Conservation (phyloP, 345 rosid species). For the Adansonia digitata region DNA sequence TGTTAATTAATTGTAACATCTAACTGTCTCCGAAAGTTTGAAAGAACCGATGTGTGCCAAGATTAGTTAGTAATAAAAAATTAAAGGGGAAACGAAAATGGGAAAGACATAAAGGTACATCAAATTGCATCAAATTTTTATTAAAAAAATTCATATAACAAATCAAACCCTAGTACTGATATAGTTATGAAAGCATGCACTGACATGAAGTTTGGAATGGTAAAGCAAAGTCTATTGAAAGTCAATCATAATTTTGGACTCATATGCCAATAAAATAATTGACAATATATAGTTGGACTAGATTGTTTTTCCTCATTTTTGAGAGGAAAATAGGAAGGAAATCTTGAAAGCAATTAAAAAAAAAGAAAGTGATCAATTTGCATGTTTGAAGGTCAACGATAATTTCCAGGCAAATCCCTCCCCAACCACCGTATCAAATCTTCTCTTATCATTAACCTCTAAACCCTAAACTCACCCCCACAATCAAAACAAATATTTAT, state of each 20-base stretch:
- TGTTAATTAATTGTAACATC: too few species aligned
- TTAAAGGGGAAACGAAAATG: too few species aligned
- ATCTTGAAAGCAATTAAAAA: not conserved
- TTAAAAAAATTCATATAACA: not conserved
- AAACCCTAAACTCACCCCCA: conserved; percentile 21
- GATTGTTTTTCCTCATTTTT: not conserved
- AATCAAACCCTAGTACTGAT: not conserved
- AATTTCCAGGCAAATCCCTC: conserved; percentile 38
- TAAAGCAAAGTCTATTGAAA: not conserved
- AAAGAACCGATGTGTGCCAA: too few species aligned
- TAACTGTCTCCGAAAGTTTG: too few species aligned
- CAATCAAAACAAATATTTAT: conserved; percentile 4
- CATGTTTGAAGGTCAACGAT: conserved; percentile 23
- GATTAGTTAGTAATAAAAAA: too few species aligned
- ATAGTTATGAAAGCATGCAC: conserved; percentile 1
- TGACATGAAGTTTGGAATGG: not conserved
- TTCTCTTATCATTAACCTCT: conserved; percentile 11
- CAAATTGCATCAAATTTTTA: not conserved
- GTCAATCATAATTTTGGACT: conserved; percentile 29
- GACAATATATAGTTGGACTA: conserved; percentile 34
- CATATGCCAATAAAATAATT: conserved; percentile 25
- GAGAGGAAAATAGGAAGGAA: too few species aligned
- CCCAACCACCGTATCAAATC: conserved; percentile 24
- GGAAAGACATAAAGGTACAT: not conserved
- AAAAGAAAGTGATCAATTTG: not conserved